phyloP scores from a whole-genome alignment of 495 filamentous ascomycete genomes.

The Talaromyces adpressus region DNA sequence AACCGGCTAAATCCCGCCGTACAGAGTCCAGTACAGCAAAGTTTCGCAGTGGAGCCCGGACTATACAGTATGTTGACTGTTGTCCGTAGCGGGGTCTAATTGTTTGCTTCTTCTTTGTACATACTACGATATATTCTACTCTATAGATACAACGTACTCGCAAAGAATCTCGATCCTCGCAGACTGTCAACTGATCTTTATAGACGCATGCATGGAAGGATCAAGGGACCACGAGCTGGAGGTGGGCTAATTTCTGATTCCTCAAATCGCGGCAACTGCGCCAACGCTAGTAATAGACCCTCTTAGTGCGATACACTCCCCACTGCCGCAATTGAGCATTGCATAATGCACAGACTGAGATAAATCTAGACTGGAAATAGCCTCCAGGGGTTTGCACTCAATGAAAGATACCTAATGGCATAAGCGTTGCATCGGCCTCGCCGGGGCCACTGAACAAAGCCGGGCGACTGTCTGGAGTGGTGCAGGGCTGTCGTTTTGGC shows the following conservation, averaged over 20 bases:
- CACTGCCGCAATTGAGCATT: not conserved
- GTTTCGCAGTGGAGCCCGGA: not conserved
- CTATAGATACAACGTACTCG: not conserved
- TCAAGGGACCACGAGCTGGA: not conserved
- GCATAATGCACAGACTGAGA: not conserved
- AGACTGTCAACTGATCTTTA: not conserved
- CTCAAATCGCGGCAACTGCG: slow-evolving; percentile 5
- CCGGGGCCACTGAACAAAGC: too few relatives aligned
- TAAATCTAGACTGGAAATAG: not conserved
- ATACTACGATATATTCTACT: not conserved
- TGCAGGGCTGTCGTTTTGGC: too few relatives aligned
- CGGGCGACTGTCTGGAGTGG: not conserved
- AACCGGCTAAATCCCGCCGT: not conserved
- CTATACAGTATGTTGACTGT: not conserved
- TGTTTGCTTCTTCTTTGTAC: not conserved
- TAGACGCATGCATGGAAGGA: not conserved
- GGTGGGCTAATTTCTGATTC: not conserved
- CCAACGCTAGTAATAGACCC: not conserved
- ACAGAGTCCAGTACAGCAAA: not conserved
- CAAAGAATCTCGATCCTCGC: not conserved
- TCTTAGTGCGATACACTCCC: not conserved
- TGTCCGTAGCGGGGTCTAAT: not conserved
- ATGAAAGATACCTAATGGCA: too few relatives aligned
- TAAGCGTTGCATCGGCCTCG: too few relatives aligned
- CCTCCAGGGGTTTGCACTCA: not conserved